These are phyloP conservation scores for Aureobasidium sp. DNA, from an alignment of 2,329 filamentous ascomycete genomes.

Conservation along the genomic window DNA sequence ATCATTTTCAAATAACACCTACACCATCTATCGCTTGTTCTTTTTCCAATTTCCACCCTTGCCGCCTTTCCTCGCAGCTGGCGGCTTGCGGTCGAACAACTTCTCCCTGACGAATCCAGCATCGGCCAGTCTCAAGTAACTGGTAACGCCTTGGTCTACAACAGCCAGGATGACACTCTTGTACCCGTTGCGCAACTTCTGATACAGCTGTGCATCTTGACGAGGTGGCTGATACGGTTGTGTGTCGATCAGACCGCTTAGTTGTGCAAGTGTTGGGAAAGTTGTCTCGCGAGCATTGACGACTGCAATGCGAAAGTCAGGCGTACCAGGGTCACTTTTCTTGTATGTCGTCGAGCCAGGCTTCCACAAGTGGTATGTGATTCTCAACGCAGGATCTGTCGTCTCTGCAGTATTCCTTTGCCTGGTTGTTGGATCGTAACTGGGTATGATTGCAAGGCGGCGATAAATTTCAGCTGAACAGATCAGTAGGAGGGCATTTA, in stretches of 20 bases:
- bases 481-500: neutral
- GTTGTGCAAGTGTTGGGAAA: slow-evolving; percentile 66
- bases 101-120: slow-evolving; percentile 66
- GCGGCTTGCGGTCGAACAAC: slow-evolving; percentile 53
- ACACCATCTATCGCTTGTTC: neutral
- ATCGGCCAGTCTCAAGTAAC: slow-evolving; percentile 76
- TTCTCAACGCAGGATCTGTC: slow-evolving; percentile 53
- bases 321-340: slow-evolving; percentile 68
- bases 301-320: slow-evolving; percentile 81
- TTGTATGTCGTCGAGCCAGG: slow-evolving; percentile 57
- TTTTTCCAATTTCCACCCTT: slow-evolving; percentile 20
- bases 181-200: slow-evolving; percentile 74
- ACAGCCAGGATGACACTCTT: slow-evolving; percentile 79
- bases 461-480: slow-evolving; percentile 58
- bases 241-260: slow-evolving; percentile 63
- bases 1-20: neutral
- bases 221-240: slow-evolving; percentile 62
- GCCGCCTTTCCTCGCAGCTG: slow-evolving; percentile 29
- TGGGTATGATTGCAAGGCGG: slow-evolving; percentile 65
- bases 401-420: slow-evolving; percentile 19
- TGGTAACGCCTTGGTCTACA: slow-evolving; percentile 83
- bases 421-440: slow-evolving; percentile 52
- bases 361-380: slow-evolving; percentile 81
- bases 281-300: slow-evolving; percentile 64
- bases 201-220: slow-evolving; percentile 54